Conservation (phyloP, 345 rosid genomes). For the Bruguiera gymnorhiza region DNA sequence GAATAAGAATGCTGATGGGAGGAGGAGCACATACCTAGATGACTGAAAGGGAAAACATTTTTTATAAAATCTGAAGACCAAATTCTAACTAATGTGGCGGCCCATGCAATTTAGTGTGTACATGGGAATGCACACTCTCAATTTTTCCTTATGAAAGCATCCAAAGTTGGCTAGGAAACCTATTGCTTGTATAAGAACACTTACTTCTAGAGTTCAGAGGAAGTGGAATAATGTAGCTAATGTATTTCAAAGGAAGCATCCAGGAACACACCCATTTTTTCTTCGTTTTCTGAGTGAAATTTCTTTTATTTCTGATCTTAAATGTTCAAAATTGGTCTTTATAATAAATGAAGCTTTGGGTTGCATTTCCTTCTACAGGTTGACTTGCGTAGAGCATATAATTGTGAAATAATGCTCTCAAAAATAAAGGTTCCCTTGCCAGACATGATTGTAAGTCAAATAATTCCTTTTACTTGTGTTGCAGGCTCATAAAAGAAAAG, state of each 20-base stretch:
- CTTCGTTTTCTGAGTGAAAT: neutral
- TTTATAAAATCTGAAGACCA: too few species aligned
- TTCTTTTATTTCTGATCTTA: constrained; percentile 2
- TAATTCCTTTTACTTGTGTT: constrained; percentile 17
- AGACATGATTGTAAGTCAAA: constrained; percentile 82
- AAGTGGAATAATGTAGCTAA: too few species aligned
- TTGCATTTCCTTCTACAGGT: constrained; percentile 49
- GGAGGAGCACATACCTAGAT: too few species aligned
- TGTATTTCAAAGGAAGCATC: neutral
- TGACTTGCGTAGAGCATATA: constrained; percentile 94
- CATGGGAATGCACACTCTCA: too few species aligned
- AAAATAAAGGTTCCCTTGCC: constrained; percentile 91
- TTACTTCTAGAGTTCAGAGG: too few species aligned
- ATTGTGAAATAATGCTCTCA: constrained; percentile 98
- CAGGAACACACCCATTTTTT: neutral
- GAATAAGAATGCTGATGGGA: too few species aligned
- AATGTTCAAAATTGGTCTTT: neutral
- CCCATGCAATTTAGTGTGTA: too few species aligned
- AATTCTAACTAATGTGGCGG: too few species aligned
- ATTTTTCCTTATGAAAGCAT: too few species aligned
- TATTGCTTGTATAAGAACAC: too few species aligned
- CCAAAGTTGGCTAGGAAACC: too few species aligned
- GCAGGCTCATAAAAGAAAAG: neutral
- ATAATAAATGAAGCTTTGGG: constrained; percentile 6
- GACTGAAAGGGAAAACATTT: too few species aligned